phyloP scores from a whole-genome alignment of 495 filamentous ascomycete genomes.

The Peziza echinospora region DNA sequence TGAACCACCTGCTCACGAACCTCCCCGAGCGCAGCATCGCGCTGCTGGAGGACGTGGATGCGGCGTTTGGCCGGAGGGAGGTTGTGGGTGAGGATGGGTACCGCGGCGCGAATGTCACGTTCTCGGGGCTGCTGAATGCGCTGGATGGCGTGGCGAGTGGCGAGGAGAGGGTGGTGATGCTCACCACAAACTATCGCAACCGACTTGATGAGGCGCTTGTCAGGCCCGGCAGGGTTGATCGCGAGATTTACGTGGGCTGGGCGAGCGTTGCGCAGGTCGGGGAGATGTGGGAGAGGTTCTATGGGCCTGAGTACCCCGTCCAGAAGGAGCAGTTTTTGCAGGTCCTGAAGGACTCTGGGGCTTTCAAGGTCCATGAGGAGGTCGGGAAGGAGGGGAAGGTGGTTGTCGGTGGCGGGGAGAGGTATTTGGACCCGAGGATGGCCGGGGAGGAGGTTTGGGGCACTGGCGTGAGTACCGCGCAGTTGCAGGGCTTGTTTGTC shows the following conservation, averaged over 20 bases:
- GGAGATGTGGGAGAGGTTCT: constrained; percentile 87
- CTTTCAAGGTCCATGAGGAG: constrained; percentile 29
- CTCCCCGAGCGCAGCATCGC: constrained; percentile 69
- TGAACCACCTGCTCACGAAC: constrained; percentile 73
- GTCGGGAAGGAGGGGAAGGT: constrained; percentile 25
- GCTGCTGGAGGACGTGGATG: constrained; percentile 84
- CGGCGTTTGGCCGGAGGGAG: constrained; percentile 40
- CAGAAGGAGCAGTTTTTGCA: constrained; percentile 28
- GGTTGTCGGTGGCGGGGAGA: constrained; percentile 24
- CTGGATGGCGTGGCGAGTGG: constrained; percentile 88
- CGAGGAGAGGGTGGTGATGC: constrained; percentile 77
- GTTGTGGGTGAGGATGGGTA: constrained; percentile 61
- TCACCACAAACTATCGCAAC: constrained; percentile 89
- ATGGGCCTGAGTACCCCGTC: constrained; percentile 33
- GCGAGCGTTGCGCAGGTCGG: constrained; percentile 66
- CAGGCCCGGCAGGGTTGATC: constrained; percentile 77
- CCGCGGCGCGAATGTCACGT: constrained; percentile 74
- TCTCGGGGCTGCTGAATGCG: constrained; percentile 82
- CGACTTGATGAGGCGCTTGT: constrained; percentile 74
- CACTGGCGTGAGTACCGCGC: constrained; percentile 54
- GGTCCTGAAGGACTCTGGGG: constrained; percentile 28
- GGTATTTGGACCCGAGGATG: constrained; percentile 21
- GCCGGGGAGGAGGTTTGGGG: constrained; percentile 15
- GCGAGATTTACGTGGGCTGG: constrained; percentile 75
- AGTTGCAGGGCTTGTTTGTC: constrained; percentile 79